Evolutionary conservation across 352 stramenopile species (phyloP), one percentile per base, ranked within the genome.

Genomic region (Globisporangium carolinianum): DNA sequence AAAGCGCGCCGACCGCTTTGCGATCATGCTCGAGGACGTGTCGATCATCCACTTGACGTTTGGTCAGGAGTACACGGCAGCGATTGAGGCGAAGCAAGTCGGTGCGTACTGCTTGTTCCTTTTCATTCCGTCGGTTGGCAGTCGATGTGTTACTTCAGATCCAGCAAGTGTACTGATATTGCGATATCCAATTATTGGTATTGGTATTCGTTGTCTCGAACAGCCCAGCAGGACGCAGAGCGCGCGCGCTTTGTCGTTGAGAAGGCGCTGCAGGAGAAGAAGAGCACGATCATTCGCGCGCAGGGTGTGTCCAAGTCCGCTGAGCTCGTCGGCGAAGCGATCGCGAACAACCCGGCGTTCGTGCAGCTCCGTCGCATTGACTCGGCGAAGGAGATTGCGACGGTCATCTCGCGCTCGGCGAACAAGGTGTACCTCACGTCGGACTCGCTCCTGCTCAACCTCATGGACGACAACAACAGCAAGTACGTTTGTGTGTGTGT

Each of bases 61-160:
- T 83, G 97, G 94, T 55, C 72, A 94, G 58, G 98, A 99, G 72
- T 99, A 99, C 83, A 98, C 96, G 50, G 94, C 91, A 37, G 97
- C 97, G 58, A 98, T 99, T 66, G 98, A 99, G 82, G 93, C 94
- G 43, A 99, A 99, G 85, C 97, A 99, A 82, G 97, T 99, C 60
- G 85, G 75, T 87, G 74, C 51, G 75, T 32, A 32, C 24, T 32
- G 24, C 24, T 32, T 32, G 24, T 32, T 32, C 24, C 2, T 73
- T 6, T 24, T 15, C 6, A 43, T 32, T 32, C 24, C 24, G 24
- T 24, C 24, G 24, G 24, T 32, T n/a, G n/a, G n/a, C 24, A 32
- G 24, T 3, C 3, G 24, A 32, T 32, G 24, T 32, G 24, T 32
- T 32, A 32, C 24, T 32, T 32, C 24, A 32, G 24, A 32, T 2